Base-by-base conservation (phyloP, 2,329 filamentous ascomycete genomes). In the Emmonsiellopsis sp. region DNA sequence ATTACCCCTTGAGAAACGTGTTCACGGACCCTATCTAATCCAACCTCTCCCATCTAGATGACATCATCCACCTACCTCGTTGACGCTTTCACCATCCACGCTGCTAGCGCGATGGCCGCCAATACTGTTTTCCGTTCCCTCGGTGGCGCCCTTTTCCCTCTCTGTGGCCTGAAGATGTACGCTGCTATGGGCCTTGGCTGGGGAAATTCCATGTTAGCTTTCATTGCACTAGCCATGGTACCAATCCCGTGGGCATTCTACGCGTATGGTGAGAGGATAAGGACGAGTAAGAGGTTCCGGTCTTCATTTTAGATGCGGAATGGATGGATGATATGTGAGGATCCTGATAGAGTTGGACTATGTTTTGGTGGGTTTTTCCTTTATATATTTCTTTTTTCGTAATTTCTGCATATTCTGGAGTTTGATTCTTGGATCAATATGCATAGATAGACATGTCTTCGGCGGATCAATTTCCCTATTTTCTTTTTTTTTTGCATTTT, bases 121-220 rank as follows among this genome's bases (percentile, higher is more conserved):
- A 70, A 72, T 13, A 67, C 66, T 2, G 63, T 75, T 31, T 62
- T 74, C 35, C 64, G 72, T 1, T 71, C 70, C 46, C 54, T 68
- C 1, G 67, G 67, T 5, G 73, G 72, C 5, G 73, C 67, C 0
- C 65, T 63, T 0, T 70, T 75, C 42, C 71, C 71, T 0, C 57
- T 73, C 1, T 82, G 82, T 9, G 83, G 82, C 0, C 68, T 76
- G 0, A 70, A 73, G 62, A 63, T 80, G 75, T 79, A 77, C 55
- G 53, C 62, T 0, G 61, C 63, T 0, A 64, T 79, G 1, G 75
- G 74, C 0, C 67, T 76, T 31, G 76, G 75, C 3, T 78, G 76
- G 76, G 76, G 76, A 0, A 78, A 76, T 52, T 73, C 72, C 65
- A 63, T 83, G 66, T 58, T 86, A 64, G 77, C 78, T 59, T 77